Conservation (phyloP, 805 yeast genomes). For the Saccharomycopsis javanensis region DNA sequence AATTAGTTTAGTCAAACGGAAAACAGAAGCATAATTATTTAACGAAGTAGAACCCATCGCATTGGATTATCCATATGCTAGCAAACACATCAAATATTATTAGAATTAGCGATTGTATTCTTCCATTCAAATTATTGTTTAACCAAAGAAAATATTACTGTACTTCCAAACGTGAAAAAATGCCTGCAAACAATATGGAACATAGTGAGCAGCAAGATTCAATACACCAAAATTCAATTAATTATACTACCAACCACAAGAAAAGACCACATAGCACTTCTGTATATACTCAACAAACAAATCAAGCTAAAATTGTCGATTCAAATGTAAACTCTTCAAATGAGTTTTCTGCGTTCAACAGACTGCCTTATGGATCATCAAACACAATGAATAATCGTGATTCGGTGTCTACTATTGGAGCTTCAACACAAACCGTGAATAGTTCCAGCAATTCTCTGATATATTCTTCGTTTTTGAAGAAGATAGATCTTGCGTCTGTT, state of each 20-base stretch:
- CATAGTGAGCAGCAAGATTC: background rate
- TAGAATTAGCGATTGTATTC: background rate
- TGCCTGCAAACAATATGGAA: background rate
- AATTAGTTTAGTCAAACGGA: no score
- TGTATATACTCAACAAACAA: background rate
- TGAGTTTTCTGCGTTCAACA: background rate
- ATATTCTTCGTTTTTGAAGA: background rate
- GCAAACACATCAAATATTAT: background rate
- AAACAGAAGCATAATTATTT: no score
- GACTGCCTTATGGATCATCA: background rate
- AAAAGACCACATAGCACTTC: background rate
- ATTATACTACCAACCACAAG: background rate
- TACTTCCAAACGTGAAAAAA: background rate
- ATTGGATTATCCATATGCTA: background rate
- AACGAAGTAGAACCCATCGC: no score
- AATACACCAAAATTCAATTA: no score
- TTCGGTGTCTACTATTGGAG: background rate
- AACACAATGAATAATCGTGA: background rate
- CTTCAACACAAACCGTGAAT: no score
- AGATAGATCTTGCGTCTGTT: background rate
- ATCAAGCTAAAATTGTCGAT: no score
- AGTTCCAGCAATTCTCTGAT: background rate
- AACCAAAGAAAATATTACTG: background rate
- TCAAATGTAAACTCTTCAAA: background rate
- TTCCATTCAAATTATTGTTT: background rate